A percentile compares a stretch with the other conserved stretches of the same genome.
Conservation (phyloP, 306 rosid genomes). For the Malus domestica region ASM211411v1 NC_041804.1:419501-420000, state of each 20-base stretch:
- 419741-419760: slow-evolving; percentile 94
- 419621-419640: slow-evolving; percentile 11
- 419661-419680: slow-evolving; percentile 91
- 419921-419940: slow-evolving; percentile 63
- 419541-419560: slow-evolving; percentile 91
- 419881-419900: slow-evolving; percentile 69
- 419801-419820: neutral
- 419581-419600: slow-evolving; percentile 40
- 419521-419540: slow-evolving; percentile 95
- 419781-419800: slow-evolving; percentile 6
- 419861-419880: slow-evolving; percentile 99
- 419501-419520: slow-evolving; percentile 90
- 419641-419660: slow-evolving; percentile 29
- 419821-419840: neutral
- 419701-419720: slow-evolving; percentile 69
- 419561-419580: slow-evolving; percentile 83
- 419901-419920: slow-evolving; percentile 71
- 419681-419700: slow-evolving; percentile 67
- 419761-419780: slow-evolving; percentile 71
- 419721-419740: slow-evolving; percentile 78
- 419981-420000: slow-evolving; percentile 70
- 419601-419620: slow-evolving; percentile 19
- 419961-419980: slow-evolving; percentile 78
- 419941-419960: slow-evolving; percentile 82
- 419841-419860: slow-evolving; percentile 35